Evolutionary conservation across 805 yeast genomes (phyloP).

Genomic region (Priceomyces haplophilus): DNA sequence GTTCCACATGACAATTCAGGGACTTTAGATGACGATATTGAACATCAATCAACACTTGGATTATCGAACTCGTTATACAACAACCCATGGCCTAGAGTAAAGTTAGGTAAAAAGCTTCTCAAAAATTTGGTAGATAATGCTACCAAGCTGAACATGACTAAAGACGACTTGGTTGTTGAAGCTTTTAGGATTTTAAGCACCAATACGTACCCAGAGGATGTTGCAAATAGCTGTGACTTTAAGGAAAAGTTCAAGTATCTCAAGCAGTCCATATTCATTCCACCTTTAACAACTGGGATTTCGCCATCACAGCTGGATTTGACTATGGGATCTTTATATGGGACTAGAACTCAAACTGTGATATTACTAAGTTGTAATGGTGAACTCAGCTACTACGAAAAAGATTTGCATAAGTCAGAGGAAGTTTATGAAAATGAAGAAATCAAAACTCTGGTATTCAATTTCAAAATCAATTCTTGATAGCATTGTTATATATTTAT

Average conservation of each 20-base stretch:
- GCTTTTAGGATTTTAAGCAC: constrained; percentile 55
- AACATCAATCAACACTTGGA: constrained; percentile 44
- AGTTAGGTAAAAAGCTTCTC: constrained; percentile 41
- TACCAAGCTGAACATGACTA: constrained; percentile 13
- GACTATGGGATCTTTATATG: constrained; percentile 58
- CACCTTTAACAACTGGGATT: constrained; percentile 47
- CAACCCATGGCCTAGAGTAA: constrained; percentile 75
- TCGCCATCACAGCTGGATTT: constrained; percentile 12
- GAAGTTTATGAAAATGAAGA: constrained; percentile 3
- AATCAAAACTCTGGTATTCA: not conserved
- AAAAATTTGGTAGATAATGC: constrained; percentile 19
- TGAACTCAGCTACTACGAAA: constrained; percentile 58
- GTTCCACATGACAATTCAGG: constrained; percentile 7
- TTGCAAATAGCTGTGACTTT: constrained; percentile 11
- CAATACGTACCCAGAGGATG: constrained; percentile 31
- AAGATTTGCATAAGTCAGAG: constrained; percentile 53
- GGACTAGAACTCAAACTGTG: constrained; percentile 86
- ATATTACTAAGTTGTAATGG: constrained; percentile 55
- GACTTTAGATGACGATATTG: constrained; percentile 16
- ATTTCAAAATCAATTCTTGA: constrained; percentile 1
- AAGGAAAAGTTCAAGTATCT: constrained; percentile 38
- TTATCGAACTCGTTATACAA: constrained; percentile 65
- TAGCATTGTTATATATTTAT: too few species aligned
- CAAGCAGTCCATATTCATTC: constrained; percentile 64
- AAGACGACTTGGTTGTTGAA: constrained; percentile 44